phyloP scores from a whole-genome alignment of 2,329 filamentous ascomycete species.

The Talaromyces sp. region DNA sequence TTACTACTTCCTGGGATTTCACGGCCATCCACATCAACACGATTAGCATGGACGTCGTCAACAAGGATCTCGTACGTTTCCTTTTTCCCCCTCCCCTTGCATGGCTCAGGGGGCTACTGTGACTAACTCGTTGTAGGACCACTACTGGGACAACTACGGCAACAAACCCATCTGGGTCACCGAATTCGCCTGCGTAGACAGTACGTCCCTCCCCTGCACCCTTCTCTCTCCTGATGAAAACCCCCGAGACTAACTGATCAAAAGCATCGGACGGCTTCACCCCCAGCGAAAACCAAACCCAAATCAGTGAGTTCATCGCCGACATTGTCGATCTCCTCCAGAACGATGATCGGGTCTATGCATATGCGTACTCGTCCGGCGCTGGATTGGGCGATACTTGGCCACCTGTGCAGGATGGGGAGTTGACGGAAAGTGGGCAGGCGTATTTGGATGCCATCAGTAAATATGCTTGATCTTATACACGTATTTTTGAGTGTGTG shows the following conservation, averaged over 20 bases:
- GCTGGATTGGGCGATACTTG: constrained; percentile 11
- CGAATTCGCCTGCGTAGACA: constrained; percentile 15
- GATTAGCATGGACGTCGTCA: constrained; percentile 8
- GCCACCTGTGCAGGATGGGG: neutral
- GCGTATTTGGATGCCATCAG: constrained; percentile 14
- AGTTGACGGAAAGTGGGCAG: constrained; percentile 13
- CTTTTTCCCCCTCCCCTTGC: neutral
- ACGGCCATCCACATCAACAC: constrained; percentile 14
- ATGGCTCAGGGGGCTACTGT: too few species aligned
- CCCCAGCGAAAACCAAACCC: constrained; percentile 6
- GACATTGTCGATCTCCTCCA: constrained; percentile 13
- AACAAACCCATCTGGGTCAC: constrained; percentile 14
- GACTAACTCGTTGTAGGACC: neutral
- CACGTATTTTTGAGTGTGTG: too few species aligned
- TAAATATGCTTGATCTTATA: constrained; percentile 5
- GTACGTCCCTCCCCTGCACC: neutral
- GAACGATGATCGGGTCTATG: constrained; percentile 10
- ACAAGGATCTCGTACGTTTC: constrained; percentile 4
- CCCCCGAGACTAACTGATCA: neutral
- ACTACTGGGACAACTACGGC: constrained; percentile 12
- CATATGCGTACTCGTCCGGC: constrained; percentile 9
- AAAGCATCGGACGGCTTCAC: constrained; percentile 8
- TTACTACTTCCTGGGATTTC: constrained; percentile 6
- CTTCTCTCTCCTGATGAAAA: neutral
- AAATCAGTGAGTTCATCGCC: constrained; percentile 11